A percentile compares a stretch with the other conserved stretches of the same genome.
Evolutionary conservation across 2,329 filamentous ascomycete species (phyloP).

Genomic region (Scorias spongiosa): DNA sequence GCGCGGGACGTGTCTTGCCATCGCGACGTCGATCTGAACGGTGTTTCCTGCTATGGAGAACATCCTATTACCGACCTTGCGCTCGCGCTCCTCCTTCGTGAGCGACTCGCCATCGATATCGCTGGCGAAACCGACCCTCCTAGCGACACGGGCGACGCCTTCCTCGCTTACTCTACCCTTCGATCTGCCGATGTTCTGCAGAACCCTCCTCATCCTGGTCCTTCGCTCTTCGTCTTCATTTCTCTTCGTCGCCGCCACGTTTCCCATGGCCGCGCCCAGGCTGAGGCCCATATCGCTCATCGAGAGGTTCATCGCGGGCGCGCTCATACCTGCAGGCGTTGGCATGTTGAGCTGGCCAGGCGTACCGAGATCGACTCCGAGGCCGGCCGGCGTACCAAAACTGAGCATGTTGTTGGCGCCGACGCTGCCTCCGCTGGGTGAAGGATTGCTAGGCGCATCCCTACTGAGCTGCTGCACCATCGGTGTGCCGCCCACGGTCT

Average conservation of each 20-base stretch:
- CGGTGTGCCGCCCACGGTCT: slow-evolving; percentile 16
- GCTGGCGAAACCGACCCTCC: slow-evolving; percentile 47
- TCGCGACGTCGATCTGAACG: slow-evolving; percentile 19
- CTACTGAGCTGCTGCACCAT: slow-evolving; percentile 20
- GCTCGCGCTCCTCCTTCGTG: slow-evolving; percentile 6
- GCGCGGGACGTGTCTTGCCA: slow-evolving; percentile 22
- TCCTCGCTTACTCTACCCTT: slow-evolving; percentile 60
- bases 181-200: slow-evolving; percentile 51
- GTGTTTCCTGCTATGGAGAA: slow-evolving; percentile 23
- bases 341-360: slow-evolving; percentile 24
- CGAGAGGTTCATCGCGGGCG: slow-evolving; percentile 22
- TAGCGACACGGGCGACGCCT: slow-evolving; percentile 56
- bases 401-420: slow-evolving; percentile 8
- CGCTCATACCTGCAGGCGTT: slow-evolving; percentile 21
- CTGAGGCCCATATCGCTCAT: slow-evolving; percentile 28
- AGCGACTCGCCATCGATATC: slow-evolving; percentile 11
- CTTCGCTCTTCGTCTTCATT: slow-evolving; percentile 39
- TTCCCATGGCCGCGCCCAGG: neutral
- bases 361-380: slow-evolving; percentile 21
- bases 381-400: slow-evolving; percentile 18
- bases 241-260: slow-evolving; percentile 15
- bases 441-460: slow-evolving; percentile 8
- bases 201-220: slow-evolving; percentile 42
- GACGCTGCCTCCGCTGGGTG: slow-evolving; percentile 9
- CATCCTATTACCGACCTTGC: slow-evolving; percentile 16